Conservation (phyloP, 768 basidiomycete genomes). For the Pleurotus pulmonarius region DNA sequence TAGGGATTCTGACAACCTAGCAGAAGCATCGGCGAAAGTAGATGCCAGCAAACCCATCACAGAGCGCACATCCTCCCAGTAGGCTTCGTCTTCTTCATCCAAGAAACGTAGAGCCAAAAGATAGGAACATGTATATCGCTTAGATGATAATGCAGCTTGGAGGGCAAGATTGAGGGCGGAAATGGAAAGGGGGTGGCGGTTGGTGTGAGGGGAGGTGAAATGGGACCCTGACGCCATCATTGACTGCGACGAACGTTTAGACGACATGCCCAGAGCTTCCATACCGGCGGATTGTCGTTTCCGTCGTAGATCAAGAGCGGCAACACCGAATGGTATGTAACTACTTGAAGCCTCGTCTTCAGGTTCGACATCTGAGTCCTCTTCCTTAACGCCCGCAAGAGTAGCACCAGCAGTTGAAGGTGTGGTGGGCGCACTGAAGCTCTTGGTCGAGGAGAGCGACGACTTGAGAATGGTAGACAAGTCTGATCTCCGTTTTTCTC, state of each 20-base stretch:
- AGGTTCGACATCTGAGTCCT: conserved; percentile 26
- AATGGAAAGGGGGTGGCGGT: conserved; percentile 66
- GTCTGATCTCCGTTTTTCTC: conserved; percentile 55
- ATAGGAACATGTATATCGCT: conserved; percentile 76
- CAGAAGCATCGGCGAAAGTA: conserved; percentile 61
- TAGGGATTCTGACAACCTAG: conserved; percentile 59
- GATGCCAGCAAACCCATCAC: conserved; percentile 69
- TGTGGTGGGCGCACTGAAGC: conserved; percentile 36
- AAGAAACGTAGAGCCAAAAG: conserved; percentile 73
- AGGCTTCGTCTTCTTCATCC: conserved; percentile 68
- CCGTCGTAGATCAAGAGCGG: conserved; percentile 59
- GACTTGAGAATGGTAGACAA: conserved; percentile 42
- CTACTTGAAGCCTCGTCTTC: conserved; percentile 15
- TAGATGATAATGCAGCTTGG: conserved; percentile 65
- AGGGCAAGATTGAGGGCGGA: conserved; percentile 58
- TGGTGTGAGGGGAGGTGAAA: conserved; percentile 62
- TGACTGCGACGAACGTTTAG: conserved; percentile 25
- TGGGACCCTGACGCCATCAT: conserved; percentile 47
- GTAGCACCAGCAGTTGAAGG: conserved; percentile 17
- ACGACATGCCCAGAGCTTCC: conserved; percentile 41
- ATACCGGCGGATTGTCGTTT: conserved; percentile 46
- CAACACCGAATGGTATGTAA: conserved; percentile 47
- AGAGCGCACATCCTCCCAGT: conserved; percentile 83
- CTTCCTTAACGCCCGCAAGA: conserved; percentile 22
- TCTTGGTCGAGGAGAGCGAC: conserved; percentile 16